These are phyloP conservation scores for Diplogelasinospora grovesii DNA, from an alignment of 495 filamentous ascomycete genomes.

Conservation along the genomic window DNA sequence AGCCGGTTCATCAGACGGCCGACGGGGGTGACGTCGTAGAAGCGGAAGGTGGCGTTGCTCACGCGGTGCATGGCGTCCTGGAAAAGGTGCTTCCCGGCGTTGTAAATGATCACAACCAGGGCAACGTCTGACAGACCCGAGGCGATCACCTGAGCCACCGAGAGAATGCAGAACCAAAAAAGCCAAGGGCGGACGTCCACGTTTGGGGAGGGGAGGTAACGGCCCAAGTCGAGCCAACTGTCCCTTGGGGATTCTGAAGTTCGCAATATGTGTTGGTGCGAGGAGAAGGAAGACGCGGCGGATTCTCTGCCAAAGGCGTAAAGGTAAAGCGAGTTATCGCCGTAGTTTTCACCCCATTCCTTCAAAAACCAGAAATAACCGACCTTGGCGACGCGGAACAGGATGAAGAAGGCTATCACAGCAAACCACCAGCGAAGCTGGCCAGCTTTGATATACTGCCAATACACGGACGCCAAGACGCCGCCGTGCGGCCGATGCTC, in stretches of 20 bases:
- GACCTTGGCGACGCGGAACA: slow-evolving; percentile 54
- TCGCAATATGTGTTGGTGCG: too few relatives aligned
- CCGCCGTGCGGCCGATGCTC: slow-evolving; percentile 70
- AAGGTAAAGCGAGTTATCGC: slow-evolving; percentile 4
- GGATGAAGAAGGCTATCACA: slow-evolving; percentile 49
- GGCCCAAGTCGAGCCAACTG: slow-evolving; percentile 36
- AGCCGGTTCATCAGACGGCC: slow-evolving; percentile 82
- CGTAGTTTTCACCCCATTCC: slow-evolving; percentile 74
- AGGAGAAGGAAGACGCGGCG: too few relatives aligned
- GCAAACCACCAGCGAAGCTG: slow-evolving; percentile 62
- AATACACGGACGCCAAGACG: slow-evolving; percentile 68
- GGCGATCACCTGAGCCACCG: slow-evolving; percentile 48
- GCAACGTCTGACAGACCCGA: slow-evolving; percentile 49
- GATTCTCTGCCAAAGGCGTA: background rate
- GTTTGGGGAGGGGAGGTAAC: slow-evolving; percentile 53
- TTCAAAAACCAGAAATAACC: slow-evolving; percentile 76
- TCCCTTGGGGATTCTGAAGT: slow-evolving; percentile 20
- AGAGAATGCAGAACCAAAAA: slow-evolving; percentile 55
- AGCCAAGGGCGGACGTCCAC: slow-evolving; percentile 69
- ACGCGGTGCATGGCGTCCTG: slow-evolving; percentile 59
- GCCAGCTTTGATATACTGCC: slow-evolving; percentile 75
- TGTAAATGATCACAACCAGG: slow-evolving; percentile 66
- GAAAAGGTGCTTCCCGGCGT: slow-evolving; percentile 67
- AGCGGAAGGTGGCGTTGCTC: slow-evolving; percentile 73
- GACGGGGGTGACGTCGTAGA: slow-evolving; percentile 79